A percentile compares a stretch with the other conserved stretches of the same genome.
phyloP scores from a whole-genome alignment of 2,329 filamentous ascomycete genomes.

The Verticillium longisporum region DNA sequence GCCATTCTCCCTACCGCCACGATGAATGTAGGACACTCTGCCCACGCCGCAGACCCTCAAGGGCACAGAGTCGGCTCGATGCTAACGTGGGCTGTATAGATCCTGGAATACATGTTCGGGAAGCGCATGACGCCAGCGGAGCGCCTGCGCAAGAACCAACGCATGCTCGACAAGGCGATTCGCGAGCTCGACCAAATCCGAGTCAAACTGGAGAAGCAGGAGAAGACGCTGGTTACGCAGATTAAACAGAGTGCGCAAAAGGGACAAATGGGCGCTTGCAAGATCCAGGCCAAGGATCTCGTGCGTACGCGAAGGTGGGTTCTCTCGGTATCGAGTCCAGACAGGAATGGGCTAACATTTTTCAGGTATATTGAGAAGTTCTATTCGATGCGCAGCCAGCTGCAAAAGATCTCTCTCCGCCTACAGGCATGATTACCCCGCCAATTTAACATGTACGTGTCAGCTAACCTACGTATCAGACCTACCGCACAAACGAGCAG shows the following conservation, averaged over 20 bases:
- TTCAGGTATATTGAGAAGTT: slow-evolving; percentile 91
- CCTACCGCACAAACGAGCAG: slow-evolving; percentile 95
- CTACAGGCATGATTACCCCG: slow-evolving; percentile 62
- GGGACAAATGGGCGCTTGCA: slow-evolving; percentile 95
- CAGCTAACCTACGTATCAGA: slow-evolving; percentile 43
- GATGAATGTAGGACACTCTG: slow-evolving; percentile 48
- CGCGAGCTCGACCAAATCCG: slow-evolving; percentile 92
- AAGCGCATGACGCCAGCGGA: slow-evolving; percentile 98
- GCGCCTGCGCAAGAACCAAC: slow-evolving; percentile 87
- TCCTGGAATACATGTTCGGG: slow-evolving; percentile 98
- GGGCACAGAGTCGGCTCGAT: neutral
- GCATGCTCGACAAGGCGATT: slow-evolving; percentile 94
- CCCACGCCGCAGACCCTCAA: neutral
- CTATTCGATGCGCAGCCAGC: slow-evolving; percentile 93
- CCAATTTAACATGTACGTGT: neutral
- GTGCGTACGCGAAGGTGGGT: slow-evolving; percentile 76
- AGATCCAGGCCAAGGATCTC: slow-evolving; percentile 96
- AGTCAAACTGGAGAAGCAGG: slow-evolving; percentile 94
- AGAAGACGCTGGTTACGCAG: slow-evolving; percentile 91
- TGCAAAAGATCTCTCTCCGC: slow-evolving; percentile 90
- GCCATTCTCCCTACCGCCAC: slow-evolving; percentile 11
- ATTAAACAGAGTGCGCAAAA: slow-evolving; percentile 99
- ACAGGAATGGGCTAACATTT: neutral
- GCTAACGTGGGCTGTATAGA: slow-evolving; percentile 43
- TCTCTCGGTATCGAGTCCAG: neutral